These are phyloP conservation scores for Adansonia gregorii DNA, from an alignment of 441 rosid genomes.

Conservation along the genomic window DNA sequence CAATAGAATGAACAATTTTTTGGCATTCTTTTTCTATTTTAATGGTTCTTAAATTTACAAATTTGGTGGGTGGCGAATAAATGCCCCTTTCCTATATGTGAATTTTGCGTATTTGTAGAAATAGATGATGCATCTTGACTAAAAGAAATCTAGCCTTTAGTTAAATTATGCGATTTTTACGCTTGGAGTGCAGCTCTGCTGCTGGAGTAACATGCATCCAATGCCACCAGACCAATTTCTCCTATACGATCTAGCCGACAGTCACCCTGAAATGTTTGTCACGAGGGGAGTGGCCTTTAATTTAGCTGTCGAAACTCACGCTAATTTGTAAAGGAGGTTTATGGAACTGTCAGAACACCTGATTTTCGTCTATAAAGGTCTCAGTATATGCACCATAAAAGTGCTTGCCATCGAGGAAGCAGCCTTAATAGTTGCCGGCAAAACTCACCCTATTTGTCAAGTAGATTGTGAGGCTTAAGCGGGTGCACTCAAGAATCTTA, in stretches of 20 bases:
- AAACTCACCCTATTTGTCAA: neutral
- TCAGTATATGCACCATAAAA: neutral
- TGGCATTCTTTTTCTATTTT: neutral
- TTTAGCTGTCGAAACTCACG: neutral
- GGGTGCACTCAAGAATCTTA: neutral
- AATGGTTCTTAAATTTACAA: neutral
- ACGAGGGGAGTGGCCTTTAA: neutral
- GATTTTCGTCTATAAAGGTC: neutral
- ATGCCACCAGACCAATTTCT: neutral
- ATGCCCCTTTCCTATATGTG: neutral
- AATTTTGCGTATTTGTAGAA: neutral
- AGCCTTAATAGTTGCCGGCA: neutral
- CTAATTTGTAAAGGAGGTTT: too few relatives aligned
- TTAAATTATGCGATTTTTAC: neutral
- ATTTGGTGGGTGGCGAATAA: neutral
- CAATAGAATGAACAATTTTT: neutral
- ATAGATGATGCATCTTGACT: neutral
- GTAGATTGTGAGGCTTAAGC: neutral
- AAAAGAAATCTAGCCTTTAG: neutral
- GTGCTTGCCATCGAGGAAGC: neutral
- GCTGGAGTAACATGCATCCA: neutral
- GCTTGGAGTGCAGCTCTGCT: neutral
- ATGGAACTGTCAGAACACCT: neutral
- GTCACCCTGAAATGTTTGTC: neutral
- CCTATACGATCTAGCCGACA: neutral